Conservation (phyloP, 1,139 yeast species). For the Protomyces gravidus region DNA sequence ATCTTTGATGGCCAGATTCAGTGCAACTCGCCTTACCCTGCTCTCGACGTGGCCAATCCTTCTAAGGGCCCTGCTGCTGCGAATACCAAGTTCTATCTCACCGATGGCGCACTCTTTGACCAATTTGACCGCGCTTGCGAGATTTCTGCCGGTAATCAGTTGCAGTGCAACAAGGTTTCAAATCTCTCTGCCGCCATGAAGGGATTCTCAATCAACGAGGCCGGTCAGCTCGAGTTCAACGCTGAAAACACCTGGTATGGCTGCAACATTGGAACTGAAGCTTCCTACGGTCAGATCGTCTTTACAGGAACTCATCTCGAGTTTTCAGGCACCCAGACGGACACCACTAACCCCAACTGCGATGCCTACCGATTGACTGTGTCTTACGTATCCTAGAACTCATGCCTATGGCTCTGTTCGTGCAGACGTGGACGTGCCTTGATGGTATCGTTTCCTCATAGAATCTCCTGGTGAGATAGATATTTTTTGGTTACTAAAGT, state of each 20-base stretch:
- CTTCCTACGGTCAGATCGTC: not conserved
- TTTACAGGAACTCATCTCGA: not conserved
- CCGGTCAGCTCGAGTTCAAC: not conserved
- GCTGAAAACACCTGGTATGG: not conserved
- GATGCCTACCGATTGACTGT: not conserved
- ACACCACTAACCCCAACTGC: not conserved
- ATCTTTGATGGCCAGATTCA: not conserved
- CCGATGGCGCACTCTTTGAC: not conserved
- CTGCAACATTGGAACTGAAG: not conserved
- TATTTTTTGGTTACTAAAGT: no score
- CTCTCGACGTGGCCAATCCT: not conserved
- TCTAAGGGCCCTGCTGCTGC: not conserved
- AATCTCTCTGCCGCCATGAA: not conserved
- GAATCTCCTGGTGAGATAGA: no score
- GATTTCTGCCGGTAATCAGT: not conserved
- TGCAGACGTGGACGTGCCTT: no score
- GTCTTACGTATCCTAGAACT: not conserved
- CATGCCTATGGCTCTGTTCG: no score
- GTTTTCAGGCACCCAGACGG: not conserved
- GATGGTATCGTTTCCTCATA: no score
- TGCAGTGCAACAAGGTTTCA: not conserved
- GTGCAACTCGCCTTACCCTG: conserved; percentile 5
- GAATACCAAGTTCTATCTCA: not conserved
- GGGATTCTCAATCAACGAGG: not conserved
- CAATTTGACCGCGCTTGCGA: not conserved